Percentiles rank a stretch among this genome's conserved stretches.
These are phyloP conservation scores for Dactylonectria macrodidyma DNA, from an alignment of 2,329 filamentous ascomycete genomes.

Conservation along the genomic window DNA sequence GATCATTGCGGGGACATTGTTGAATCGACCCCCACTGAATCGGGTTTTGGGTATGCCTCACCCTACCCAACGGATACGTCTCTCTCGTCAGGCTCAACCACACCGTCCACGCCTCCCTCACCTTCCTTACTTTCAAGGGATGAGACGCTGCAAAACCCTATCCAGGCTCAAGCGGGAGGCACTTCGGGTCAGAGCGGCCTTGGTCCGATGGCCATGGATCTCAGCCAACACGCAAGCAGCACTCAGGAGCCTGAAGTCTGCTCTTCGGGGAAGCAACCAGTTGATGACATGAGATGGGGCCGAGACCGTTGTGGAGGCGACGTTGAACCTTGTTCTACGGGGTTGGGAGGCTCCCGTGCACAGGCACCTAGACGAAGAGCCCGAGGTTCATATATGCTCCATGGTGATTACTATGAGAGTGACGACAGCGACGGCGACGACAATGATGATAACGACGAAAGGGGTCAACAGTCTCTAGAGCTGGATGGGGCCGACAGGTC, in stretches of 20 bases:
- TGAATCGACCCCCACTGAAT: neutral
- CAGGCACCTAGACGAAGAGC: neutral
- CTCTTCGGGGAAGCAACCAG: neutral
- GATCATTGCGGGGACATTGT: neutral
- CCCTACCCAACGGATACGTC: neutral
- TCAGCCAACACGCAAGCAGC: neutral
- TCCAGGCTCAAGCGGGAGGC: neutral
- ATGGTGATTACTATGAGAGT: neutral
- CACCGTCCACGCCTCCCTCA: neutral
- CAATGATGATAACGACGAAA: neutral
- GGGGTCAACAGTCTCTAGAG: neutral
- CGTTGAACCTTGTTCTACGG: neutral
- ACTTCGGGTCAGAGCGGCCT: neutral
- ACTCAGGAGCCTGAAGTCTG: neutral
- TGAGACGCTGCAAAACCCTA: neutral
- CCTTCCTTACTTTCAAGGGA: neutral
- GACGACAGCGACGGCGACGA: neutral
- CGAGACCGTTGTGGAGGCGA: neutral
- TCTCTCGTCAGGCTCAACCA: neutral
- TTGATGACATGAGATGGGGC: neutral
- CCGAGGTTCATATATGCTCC: neutral
- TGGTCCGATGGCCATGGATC: neutral
- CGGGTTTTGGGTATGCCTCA: neutral
- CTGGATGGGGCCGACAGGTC: neutral
- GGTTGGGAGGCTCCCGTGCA: neutral